phyloP scores from a whole-genome alignment of 345 rosid species.

The Combretum micranthum region DNA sequence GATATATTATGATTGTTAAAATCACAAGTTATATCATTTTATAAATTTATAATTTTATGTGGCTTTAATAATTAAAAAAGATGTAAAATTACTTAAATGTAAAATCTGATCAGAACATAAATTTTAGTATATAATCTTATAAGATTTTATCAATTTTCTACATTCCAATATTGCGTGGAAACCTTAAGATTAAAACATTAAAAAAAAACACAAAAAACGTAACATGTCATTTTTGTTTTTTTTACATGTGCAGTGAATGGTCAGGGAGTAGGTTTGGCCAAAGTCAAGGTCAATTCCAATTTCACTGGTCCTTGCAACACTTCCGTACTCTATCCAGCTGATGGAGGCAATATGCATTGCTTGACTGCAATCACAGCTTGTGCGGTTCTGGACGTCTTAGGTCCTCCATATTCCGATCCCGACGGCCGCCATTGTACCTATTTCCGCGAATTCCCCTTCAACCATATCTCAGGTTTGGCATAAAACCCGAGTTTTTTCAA shows the following conservation, averaged over 20 bases:
- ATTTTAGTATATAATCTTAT: no score
- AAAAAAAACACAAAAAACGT: no score
- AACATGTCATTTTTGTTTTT: conserved; percentile 6
- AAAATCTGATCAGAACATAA: no score
- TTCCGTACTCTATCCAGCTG: conserved; percentile 77
- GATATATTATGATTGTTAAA: no score
- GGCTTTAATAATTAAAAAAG: no score
- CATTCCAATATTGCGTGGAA: no score
- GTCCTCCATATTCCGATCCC: conserved; percentile 72
- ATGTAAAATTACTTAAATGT: no score
- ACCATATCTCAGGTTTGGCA: conserved; percentile 43
- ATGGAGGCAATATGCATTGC: conserved; percentile 97
- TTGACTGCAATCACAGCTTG: conserved; percentile 82
- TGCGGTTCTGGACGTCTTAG: conserved; percentile 85
- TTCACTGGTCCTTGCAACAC: conserved; percentile 69
- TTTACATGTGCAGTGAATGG: conserved; percentile 27
- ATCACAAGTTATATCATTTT: no score
- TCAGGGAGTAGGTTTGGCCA: conserved; percentile 49
- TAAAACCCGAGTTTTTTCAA: no score
- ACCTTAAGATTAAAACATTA: no score
- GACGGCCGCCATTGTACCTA: conserved; percentile 87
- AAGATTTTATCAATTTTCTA: no score
- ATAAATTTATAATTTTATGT: no score
- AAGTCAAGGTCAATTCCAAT: conserved; percentile 59
- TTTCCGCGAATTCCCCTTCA: conserved; percentile 51